Evolutionary conservation across 345 rosid species (phyloP), one percentile per base, ranked within the genome.

Genomic region (Clarkia xantiana): DNA sequence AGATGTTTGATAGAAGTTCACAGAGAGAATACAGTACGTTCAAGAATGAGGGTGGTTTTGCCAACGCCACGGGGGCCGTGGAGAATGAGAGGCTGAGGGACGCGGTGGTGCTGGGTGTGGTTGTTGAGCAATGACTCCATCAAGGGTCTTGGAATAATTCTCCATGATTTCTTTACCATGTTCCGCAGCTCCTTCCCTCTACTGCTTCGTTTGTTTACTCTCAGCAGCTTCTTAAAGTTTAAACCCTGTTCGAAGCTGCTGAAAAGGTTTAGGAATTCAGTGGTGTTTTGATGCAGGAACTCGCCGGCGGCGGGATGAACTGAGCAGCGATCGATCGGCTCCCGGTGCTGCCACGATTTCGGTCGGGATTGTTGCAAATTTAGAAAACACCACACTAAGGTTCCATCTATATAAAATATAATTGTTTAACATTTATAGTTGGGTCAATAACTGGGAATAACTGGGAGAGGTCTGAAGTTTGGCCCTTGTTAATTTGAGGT

Each of bases 21-120:
- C 18, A 7, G 38, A 4, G 39, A 43, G 10, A 36, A 15, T 11
- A 1, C 25, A 11, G 40, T 77, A 87, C 96, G 84, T 51, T 91
- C 89, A 17, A 83, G 84, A 67, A 91, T 61, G 49, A 91, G 74
- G 14, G 99, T 86, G 65, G 98, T 91, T 64, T 91, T 91, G 78
- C 96, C 95, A 67, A 71, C 85, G 70, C 98, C 98, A 18, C 98
- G 86, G 56, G 98, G 98, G 44, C 98, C 96, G 44, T 87, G 96
- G 74, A 87, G 72, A 62, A 93, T 71, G 63, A 93, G 95, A 14
- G 95, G 82, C 59, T 93, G 99, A 70, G 70, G 84, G 51, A 84
- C 99, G 23, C 96, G 88, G 77, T 84, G 96, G 77, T 77, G 90
- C 59, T 84, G 94, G 36, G 84, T 90, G 49, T 93, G 99, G 68